These are phyloP conservation scores for Pseudozyma thailandica DNA, from an alignment of 1,284 basidiomycete species.

Conservation along the genomic window DNA sequence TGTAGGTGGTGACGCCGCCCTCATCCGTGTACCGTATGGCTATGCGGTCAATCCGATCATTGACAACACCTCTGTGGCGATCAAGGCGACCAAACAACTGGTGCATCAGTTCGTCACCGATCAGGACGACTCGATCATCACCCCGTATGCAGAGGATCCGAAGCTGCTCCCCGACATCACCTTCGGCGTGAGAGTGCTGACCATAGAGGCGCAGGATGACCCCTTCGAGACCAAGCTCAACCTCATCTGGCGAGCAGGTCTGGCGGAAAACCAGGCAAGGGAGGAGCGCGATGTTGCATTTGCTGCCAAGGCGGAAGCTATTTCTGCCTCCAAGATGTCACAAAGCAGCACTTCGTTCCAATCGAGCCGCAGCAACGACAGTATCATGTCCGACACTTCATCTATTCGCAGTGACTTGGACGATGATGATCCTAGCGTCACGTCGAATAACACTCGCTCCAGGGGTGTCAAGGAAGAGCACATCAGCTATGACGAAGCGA, in stretches of 20 bases:
- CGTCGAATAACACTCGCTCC: constrained; percentile 14
- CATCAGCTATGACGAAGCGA: constrained; percentile 74
- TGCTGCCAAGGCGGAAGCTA: constrained; percentile 75
- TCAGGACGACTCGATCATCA: constrained; percentile 55
- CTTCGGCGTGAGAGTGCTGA: constrained; percentile 74
- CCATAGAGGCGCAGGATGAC: constrained; percentile 86
- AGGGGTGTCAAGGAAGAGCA: constrained; percentile 9
- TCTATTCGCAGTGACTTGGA: constrained; percentile 5
- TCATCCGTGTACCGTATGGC: constrained; percentile 81
- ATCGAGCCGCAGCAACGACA: constrained; percentile 9
- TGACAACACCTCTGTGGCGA: constrained; percentile 68
- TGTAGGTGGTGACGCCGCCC: constrained; percentile 76
- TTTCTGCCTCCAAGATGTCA: constrained; percentile 54
- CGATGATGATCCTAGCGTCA: constrained; percentile 15
- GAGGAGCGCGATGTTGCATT: constrained; percentile 84
- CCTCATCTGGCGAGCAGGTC: constrained; percentile 81
- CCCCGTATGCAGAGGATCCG: constrained; percentile 60
- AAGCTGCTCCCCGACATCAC: constrained; percentile 72
- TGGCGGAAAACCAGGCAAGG: constrained; percentile 80
- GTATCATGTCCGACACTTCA: constrained; percentile 8
- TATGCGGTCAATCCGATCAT: constrained; percentile 75
- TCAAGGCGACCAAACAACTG: constrained; percentile 70
- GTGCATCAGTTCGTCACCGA: constrained; percentile 68
- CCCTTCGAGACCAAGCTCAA: constrained; percentile 84
- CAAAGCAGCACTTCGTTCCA: constrained; percentile 68